phyloP scores from a whole-genome alignment of 108 stramenopile genomes.

The Chaetoceros muelleri region DNA sequence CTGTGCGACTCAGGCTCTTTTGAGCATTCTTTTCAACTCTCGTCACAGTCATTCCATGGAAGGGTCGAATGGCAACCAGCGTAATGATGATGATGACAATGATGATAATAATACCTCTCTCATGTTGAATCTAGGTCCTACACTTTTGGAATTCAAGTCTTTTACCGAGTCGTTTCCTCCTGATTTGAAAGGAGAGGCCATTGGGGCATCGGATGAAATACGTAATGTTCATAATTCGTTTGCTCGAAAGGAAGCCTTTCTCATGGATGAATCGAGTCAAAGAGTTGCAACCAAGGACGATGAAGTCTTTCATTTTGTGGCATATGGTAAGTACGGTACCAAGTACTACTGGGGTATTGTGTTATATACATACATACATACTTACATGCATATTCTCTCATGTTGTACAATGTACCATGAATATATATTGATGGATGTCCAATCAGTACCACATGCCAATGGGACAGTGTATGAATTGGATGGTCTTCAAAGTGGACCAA shows the following conservation, averaged over 20 bases:
- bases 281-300: slow-evolving; percentile 45
- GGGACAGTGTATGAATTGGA: slow-evolving; percentile 90
- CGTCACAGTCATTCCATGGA: slow-evolving; percentile 6
- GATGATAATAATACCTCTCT: slow-evolving; percentile 15
- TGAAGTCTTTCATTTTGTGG: slow-evolving; percentile 94
- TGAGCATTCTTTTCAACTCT: slow-evolving; percentile 69
- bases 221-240: slow-evolving; percentile 88
- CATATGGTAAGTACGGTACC: slow-evolving; percentile 86
- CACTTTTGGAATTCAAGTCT: slow-evolving; percentile 61
- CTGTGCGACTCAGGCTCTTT: slow-evolving; percentile 89
- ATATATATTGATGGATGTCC: too few relatives aligned
- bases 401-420: neutral
- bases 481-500: slow-evolving; percentile 84
- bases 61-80: slow-evolving; percentile 3
- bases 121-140: slow-evolving; percentile 53
- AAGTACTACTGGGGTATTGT: too few relatives aligned
- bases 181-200: slow-evolving; percentile 79
- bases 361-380: too few relatives aligned
- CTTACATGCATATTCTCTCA: neutral
- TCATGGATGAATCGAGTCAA: slow-evolving; percentile 45
- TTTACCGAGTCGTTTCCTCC: slow-evolving; percentile 78
- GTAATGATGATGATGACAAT: neutral
- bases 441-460: slow-evolving; percentile 9
- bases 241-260: slow-evolving; percentile 79
- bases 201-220: slow-evolving; percentile 69